These are phyloP conservation scores for Stramenopiles sp. DNA, from an alignment of 352 stramenopile species.

Conservation along the genomic window DNA sequence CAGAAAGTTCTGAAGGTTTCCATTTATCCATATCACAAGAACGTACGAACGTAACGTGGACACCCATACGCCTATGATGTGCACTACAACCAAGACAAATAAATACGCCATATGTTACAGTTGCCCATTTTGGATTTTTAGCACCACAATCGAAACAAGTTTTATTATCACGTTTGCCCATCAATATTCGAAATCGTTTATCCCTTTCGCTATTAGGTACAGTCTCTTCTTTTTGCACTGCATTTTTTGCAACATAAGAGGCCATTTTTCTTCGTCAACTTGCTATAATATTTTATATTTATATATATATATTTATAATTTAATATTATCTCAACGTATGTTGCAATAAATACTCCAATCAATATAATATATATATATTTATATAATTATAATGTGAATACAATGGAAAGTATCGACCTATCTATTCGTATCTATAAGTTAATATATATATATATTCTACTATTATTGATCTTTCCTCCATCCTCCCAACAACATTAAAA, in stretches of 20 bases:
- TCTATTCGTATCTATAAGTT: no score
- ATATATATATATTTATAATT: no score
- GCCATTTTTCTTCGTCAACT: not conserved
- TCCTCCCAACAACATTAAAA: no score
- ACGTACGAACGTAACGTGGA: conserved; percentile 78
- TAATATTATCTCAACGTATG: no score
- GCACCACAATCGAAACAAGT: conserved; percentile 87
- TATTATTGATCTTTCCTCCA: no score
- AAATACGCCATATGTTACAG: conserved; percentile 80
- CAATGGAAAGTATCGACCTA: no score
- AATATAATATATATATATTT: no score
- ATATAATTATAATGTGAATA: no score
- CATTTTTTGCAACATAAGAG: not conserved
- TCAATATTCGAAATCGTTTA: not conserved
- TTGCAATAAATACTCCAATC: no score
- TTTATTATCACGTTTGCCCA: conserved; percentile 37
- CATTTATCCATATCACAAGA: conserved; percentile 87
- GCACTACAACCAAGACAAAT: conserved; percentile 84
- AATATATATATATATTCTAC: no score
- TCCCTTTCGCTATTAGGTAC: not conserved
- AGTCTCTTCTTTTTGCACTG: not conserved
- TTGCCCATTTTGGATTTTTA: conserved; percentile 79
- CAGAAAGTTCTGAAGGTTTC: conserved; percentile 72
- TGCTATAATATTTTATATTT: no score
- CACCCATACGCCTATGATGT: conserved; percentile 69